Evolutionary conservation across 306 rosid genomes (phyloP).

Genomic region (Oxytropis ochrocephala): DNA sequence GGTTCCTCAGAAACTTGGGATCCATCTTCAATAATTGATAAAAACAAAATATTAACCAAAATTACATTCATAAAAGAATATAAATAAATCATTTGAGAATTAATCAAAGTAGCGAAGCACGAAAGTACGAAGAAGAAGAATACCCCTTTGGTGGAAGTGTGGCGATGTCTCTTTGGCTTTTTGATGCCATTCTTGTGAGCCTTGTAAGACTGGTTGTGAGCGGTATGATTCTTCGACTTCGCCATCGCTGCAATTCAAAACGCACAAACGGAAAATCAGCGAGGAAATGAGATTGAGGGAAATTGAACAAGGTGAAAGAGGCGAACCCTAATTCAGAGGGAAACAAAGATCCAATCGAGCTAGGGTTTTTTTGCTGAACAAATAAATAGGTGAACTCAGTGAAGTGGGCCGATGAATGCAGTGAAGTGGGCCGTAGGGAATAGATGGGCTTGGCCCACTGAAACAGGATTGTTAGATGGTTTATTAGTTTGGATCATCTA

Average conservation of each 20-base stretch:
- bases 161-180: slow-evolving; percentile 92
- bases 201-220: slow-evolving; percentile 96
- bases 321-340: slow-evolving; percentile 7
- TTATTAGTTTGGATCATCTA: too few species aligned
- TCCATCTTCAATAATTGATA: slow-evolving; percentile 58
- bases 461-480: too few species aligned
- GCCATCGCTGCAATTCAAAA: slow-evolving; percentile 65
- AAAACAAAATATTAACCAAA: neutral
- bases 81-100: neutral
- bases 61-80: too few species aligned
- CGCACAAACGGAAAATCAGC: neutral
- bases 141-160: slow-evolving; percentile 97
- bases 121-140: neutral
- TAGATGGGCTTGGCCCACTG: too few species aligned
- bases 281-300: neutral
- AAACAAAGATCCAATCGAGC: neutral
- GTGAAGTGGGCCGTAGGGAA: too few species aligned
- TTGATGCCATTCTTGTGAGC: slow-evolving; percentile 99
- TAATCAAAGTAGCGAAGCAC: neutral
- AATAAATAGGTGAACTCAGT: neutral
- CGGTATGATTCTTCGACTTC: slow-evolving; percentile 99
- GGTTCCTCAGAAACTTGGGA: slow-evolving; percentile 97
- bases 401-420: too few species aligned
- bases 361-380: slow-evolving; percentile 31
- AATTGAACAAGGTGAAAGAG: neutral